Base-by-base conservation (phyloP, 2,329 filamentous ascomycete genomes). In the Cercospora sp. region DNA sequence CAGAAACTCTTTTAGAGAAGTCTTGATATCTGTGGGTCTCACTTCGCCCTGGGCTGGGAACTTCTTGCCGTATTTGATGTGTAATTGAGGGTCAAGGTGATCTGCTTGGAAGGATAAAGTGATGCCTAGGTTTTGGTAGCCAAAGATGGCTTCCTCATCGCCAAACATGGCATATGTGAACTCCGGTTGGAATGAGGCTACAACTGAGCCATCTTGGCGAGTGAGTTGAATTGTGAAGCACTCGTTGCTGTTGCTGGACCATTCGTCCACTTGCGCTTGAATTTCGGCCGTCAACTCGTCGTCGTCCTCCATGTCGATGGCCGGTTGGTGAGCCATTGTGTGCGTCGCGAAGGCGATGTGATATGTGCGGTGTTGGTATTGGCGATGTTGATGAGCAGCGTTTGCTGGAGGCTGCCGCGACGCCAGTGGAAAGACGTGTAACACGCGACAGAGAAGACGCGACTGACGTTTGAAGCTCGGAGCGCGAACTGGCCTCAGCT, bases 111-210 rank as follows among this genome's bases (percentile, higher is more conserved):
- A 89, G 70, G 88, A 88, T 65, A 98, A 82, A 70, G 88, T 87
- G 76, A 98, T 90, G 71, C 88, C 88, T 65, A 97, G 85, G 64
- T 89, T 88, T 77, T 93, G 90, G 83, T 97, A 97, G 42, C 94
- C 94, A 74, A 96, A 94, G 71, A 98, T 94, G 31, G 86, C 87
- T 80, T 99, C 93, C 8, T 95, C 90, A n/a, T 98, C 91, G 75
- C 93, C 93, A 74, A 98, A 97, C 71, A 99, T 91, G 1, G 92
- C 84, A 79, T 98, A 97, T 18, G 94, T 97, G 79, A 94, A 96
- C 76, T 87, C 87, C 0, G 95, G 96, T 69, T 92, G 86, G 79
- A 99, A 98, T 4, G 73, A 61, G 8, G 68, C 65, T 12, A 66
- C 64, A 42, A 83, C 83, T 7, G 80, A 80, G 18, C 82, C 79